phyloP scores from a whole-genome alignment of 1,139 yeast species.

The Blastobotrys petasosporus region DNA sequence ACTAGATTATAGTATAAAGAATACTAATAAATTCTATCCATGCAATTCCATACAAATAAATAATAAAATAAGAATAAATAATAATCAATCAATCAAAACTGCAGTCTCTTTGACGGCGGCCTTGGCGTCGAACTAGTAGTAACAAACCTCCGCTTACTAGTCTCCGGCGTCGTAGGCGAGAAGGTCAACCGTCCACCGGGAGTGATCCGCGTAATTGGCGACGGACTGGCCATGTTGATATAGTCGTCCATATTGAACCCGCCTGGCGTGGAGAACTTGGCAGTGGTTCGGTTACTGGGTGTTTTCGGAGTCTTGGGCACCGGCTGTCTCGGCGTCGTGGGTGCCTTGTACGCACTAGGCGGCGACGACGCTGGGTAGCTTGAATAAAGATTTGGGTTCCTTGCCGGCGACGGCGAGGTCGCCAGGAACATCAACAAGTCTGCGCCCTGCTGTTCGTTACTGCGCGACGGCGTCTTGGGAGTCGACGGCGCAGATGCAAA shows the following conservation, averaged over 20 bases:
- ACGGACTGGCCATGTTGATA: slow-evolving; percentile 70
- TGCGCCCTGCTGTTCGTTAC: slow-evolving; percentile 68
- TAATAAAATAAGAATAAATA: not conserved
- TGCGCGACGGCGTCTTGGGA: slow-evolving; percentile 20
- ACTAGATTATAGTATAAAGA: too few relatives aligned
- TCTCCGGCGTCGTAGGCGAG: not conserved
- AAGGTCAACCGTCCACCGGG: not conserved
- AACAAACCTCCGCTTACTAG: not conserved
- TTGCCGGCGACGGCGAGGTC: slow-evolving; percentile 75
- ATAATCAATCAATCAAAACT: slow-evolving; percentile 8
- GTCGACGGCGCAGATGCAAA: slow-evolving; percentile 22
- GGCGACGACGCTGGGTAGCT: slow-evolving; percentile 1
- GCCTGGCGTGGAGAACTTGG: slow-evolving; percentile 37
- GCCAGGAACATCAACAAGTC: slow-evolving; percentile 76
- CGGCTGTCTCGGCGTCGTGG: not conserved
- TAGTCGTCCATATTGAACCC: slow-evolving; percentile 81
- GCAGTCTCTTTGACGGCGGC: slow-evolving; percentile 16
- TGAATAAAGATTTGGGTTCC: slow-evolving; percentile 12
- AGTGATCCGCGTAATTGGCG: slow-evolving; percentile 38
- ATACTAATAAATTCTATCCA: too few relatives aligned
- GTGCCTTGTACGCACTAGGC: not conserved
- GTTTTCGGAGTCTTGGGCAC: slow-evolving; percentile 10
- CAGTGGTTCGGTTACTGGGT: slow-evolving; percentile 13
- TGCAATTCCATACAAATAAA: not conserved
- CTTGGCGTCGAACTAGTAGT: slow-evolving; percentile 4